Evolutionary conservation across 805 yeast species (phyloP), one percentile per base, ranked within the genome.

Genomic region (Yamadazyma endophytica): DNA sequence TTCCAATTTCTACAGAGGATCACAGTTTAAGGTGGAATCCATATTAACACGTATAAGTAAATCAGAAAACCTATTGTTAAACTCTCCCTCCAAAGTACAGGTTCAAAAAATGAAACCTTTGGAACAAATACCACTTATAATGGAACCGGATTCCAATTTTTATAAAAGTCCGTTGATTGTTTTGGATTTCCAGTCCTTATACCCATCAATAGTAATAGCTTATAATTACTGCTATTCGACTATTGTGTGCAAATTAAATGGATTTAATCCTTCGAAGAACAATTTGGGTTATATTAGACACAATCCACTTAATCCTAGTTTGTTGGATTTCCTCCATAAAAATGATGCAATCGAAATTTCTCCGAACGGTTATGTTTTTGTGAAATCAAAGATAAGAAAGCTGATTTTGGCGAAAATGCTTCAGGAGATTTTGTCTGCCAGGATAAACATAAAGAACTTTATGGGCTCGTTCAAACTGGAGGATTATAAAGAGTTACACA

Each of bases 151-250:
- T 15, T 77, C 95, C 4, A 78, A 76, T 13, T 84, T 80, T 43
- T 92, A 88, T 53, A 87, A 85, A 34, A 82, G 90, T 35, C 98
- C 98, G 0, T 63, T 92, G 17, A 74, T 89, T 12, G 97, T 92
- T 0, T 58, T 92, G 13, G 98, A 92, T 53, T 92, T 92, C 49
- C 96, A 90, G 47, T 87, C 97, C 0, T 67, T 92, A 29, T 92
- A 92, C 50, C 98, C 98, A 0, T 89, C 97, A 0, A 69, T 92
- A 9, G 89, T 92, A 95, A 92, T 94, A 95, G 98, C 96, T 0
- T 85, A 83, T 54, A 92, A 92, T 52, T 80, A 85, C 43, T 90
- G 95, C 49, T 85, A 77, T 44, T 78, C 90, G 0, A 84, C 92
- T 0, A 50, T 82, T 29, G 34, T 84, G 2, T 90, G 92, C 1